Evolutionary conservation across 306 rosid genomes (phyloP).

Genomic region (Clitoria ternatea): DNA sequence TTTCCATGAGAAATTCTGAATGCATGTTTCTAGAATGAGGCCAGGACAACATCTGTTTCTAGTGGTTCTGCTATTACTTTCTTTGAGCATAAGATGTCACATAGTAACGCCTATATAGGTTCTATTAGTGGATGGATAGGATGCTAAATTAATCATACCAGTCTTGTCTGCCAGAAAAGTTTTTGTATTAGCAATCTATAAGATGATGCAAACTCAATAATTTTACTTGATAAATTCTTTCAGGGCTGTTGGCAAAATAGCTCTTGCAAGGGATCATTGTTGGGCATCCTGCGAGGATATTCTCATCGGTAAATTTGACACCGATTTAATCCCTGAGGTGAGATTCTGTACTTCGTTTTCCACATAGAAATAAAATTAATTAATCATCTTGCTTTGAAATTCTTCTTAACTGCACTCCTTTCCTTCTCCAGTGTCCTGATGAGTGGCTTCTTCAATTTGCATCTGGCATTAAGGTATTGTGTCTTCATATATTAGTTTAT

Average conservation of each 20-base stretch:
- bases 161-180: neutral
- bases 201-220: neutral
- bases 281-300: slow-evolving; percentile 57
- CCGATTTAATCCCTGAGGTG: slow-evolving; percentile 51
- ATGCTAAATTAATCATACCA: neutral
- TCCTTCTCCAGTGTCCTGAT: slow-evolving; percentile 55
- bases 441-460: slow-evolving; percentile 87
- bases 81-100: neutral
- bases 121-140: neutral
- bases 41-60: slow-evolving; percentile 11
- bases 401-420: slow-evolving; percentile 26
- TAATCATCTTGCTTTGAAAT: neutral
- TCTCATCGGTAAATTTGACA: slow-evolving; percentile 28
- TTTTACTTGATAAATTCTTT: slow-evolving; percentile 10
- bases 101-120: neutral
- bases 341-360: slow-evolving; percentile 26
- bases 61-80: neutral
- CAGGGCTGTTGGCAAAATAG: slow-evolving; percentile 78
- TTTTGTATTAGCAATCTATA: neutral
- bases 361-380: neutral
- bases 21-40: neutral
- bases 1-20: neutral
- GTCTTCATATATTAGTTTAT: neutral
- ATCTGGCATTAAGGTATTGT: slow-evolving; percentile 73
- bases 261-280: slow-evolving; percentile 53